Evolutionary conservation across 2,329 filamentous ascomycete species (phyloP), one percentile per base, ranked within the genome.

Genomic region (Albifimbria verrucaria): DNA sequence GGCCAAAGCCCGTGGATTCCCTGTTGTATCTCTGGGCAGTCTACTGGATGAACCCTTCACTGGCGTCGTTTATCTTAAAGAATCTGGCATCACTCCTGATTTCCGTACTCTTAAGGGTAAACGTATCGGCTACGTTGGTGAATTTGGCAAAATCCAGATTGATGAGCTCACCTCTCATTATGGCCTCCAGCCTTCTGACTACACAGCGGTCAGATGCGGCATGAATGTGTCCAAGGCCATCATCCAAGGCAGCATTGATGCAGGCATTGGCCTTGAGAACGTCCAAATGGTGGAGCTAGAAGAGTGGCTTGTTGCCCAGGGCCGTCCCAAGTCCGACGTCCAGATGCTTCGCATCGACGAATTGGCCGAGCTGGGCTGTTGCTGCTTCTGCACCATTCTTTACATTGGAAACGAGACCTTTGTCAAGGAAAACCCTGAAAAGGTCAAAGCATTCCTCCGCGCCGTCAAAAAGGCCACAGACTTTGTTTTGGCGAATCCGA

Each of bases 111-210:
- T 92, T 61, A 87, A 86, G 71, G 88, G 87, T 60, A 90, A 90
- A 74, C 82, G 80, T 22, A 91, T 91, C 66, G 88, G 88, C 66
- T 91, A 91, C 60, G 88, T 91, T 52, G 88, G 88, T 62, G 88
- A 91, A 68, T 91, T 91, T 58, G 88, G 88, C 71, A 92, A 87
- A 81, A 90, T 91, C 67, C 88, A 91, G 73, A 90, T 92, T 60
- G 89, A 92, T 67, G 89, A 92, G 67, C 80, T 92, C 56, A 91
- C 88, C 48, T 84, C 84, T 45, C 82, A 91, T 78, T 90, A 90
- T 67, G 87, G 86, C 66, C 89, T 91, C 83, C 78, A 80, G 1
- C 82, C 87, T 0, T 71, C 76, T 6, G 87, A 91, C 73, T 91
- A 92, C 77, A 89, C 85, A 1, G 87, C 88, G 32, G 79, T 92